Base-by-base conservation (phyloP, 2,329 filamentous ascomycete species). In the Phialophora expanda region DNA sequence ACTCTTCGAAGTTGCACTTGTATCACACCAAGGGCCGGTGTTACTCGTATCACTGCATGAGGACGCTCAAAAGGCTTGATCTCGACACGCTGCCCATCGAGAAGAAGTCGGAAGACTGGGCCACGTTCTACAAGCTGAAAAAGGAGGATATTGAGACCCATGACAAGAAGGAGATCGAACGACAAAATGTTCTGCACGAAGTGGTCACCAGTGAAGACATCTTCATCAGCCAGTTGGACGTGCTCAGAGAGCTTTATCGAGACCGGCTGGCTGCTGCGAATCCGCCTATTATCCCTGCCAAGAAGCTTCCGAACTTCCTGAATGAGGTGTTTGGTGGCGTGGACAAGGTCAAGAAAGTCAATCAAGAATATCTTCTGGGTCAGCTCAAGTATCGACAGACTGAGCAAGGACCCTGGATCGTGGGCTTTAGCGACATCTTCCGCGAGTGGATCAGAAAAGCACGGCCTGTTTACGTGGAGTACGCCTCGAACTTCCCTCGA, bases 401-500 rank as follows among this genome's bases (percentile, higher is more conserved):
- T 74, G 95, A 98, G 76, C 94, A 99, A 79, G 95, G 95, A 0
- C 95, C 95, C 0, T 99, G 93, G 88, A 89, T 99, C 65, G 84
- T 87, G 12, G 95, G 95, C 2, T 97, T 97, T 79, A 97, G 93
- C 75, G 95, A 98, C 74, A 92, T 99, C 57, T 98, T 99, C 82
- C 85, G 95, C 65, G 95, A 99, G 79, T 99, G 95, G 95, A 97
- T 98, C 68, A 87, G 95, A 69, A 98, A 97, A 78, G 95, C 95
- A 34, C 92, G 90, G 77, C 82, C 85, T 2, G 90, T 92, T 11
- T 99, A 98, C 76, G 88, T 97, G 67, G 93, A 96, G 65, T 99
- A 98, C 77, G 94, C 94, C 46, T 89, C 90, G 0, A 89, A 89
- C 0, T 98, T 95, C 72, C 94, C 94, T 0, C 88, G 89, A 65